A percentile compares a stretch with the other conserved stretches of the same genome.
phyloP scores from a whole-genome alignment of 2,329 filamentous ascomycete genomes.

The Apiospora koreana region DNA sequence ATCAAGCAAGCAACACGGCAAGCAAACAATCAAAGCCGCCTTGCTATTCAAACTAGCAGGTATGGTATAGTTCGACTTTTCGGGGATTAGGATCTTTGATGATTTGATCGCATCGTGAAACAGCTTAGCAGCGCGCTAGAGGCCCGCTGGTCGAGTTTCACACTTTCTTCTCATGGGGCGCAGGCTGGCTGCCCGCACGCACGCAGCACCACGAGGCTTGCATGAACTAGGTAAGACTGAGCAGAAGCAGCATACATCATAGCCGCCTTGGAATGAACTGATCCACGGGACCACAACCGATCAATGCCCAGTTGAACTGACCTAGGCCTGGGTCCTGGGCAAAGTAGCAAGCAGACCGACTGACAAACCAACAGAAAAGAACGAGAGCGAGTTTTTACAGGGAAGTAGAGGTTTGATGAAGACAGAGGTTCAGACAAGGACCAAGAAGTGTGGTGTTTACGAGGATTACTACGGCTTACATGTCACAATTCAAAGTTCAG shows the following conservation, averaged over 20 bases:
- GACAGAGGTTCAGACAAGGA: background rate
- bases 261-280: background rate
- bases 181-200: too few relatives aligned
- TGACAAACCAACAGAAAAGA: background rate
- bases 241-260: background rate
- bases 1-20: too few relatives aligned
- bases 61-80: background rate
- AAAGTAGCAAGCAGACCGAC: too few relatives aligned
- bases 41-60: background rate
- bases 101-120: background rate
- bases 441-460: background rate
- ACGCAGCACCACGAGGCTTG: background rate
- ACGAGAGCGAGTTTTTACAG: background rate
- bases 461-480: background rate
- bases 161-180: background rate
- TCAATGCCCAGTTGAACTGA: background rate
- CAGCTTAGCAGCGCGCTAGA: background rate
- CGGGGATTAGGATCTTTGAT: background rate
- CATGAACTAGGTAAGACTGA: background rate
- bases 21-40: background rate
- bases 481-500: background rate
- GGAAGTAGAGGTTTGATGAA: background rate
- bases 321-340: background rate
- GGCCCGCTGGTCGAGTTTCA: background rate
- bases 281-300: background rate